Evolutionary conservation across 129 eudicot genomes (phyloP), one percentile per base, ranked within the genome.

Genomic region (Flaveria sonorensis): DNA sequence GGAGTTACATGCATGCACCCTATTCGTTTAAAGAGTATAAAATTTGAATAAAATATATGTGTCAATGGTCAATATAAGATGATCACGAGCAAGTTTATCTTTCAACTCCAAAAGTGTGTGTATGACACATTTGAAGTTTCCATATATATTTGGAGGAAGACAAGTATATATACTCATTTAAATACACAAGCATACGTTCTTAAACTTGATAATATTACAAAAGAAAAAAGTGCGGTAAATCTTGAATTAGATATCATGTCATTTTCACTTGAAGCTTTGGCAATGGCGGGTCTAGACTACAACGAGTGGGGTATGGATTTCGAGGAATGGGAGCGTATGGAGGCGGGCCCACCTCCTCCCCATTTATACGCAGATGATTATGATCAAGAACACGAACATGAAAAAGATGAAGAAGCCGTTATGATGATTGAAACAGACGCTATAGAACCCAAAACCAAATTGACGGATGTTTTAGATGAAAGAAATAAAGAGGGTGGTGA

Each of bases 251-350:
- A 50, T 61, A 62, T 73, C 30, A 71, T 82, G 86, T 82, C 79
- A 13, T 7, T 82, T 82, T 82, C 86, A 56, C 13, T 65, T 8
- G 86, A 82, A 77, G 86, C 86, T 67, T 56, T 83, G 42, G 86
- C 86, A 32, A 83, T 73, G 83, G 73, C 77, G 14, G 83, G 86
- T 8, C 50, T 43, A 42, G 77, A 77, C 46, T 72, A 72, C 68
- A 19, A 51, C 21, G 76, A 82, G 2, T 83, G 68, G 76, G 79
- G 70, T 32, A 16, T 77, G 66, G 70, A 40, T 56, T 43, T 83
- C 10, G 79, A 77, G 45, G 86, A 77, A 46, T 71, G 60, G 79
- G 86, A 83, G 19, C 64, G 46, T 30, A 47, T 48, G 76, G 59
- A 73, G 46, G 23, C 18, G 50, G 80, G 42, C 18, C 72, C 77